These are phyloP conservation scores for Kwoniella botswanensis DNA, from an alignment of 768 basidiomycete genomes.

Conservation along the genomic window DNA sequence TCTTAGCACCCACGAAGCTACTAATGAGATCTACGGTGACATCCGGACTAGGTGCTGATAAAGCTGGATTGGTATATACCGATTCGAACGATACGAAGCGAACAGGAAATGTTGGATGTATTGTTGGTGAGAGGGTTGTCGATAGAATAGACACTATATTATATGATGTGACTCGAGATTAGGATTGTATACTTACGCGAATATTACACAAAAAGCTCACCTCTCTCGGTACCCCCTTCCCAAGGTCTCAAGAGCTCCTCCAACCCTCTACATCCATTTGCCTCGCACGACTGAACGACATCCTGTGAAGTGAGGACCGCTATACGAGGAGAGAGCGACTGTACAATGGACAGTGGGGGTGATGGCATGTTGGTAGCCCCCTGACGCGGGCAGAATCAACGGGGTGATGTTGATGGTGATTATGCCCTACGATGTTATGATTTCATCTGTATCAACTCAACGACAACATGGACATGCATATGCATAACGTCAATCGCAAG, in stretches of 20 bases:
- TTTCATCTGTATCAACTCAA: not conserved
- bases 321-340: slow-evolving; percentile 54
- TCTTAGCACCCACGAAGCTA: slow-evolving; percentile 43
- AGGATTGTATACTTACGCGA: not conserved
- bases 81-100: slow-evolving; percentile 53
- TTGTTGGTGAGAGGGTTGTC: slow-evolving; percentile 50
- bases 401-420: not conserved
- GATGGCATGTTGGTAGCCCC: slow-evolving; percentile 45
- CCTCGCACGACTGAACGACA: slow-evolving; percentile 50
- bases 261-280: slow-evolving; percentile 55
- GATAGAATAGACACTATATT: slow-evolving; percentile 55
- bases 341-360: slow-evolving; percentile 52
- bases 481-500: not conserved
- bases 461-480: not conserved
- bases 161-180: slow-evolving; percentile 3
- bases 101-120: slow-evolving; percentile 54
- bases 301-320: slow-evolving; percentile 54
- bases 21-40: slow-evolving; percentile 52
- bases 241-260: slow-evolving; percentile 57
- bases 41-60: slow-evolving; percentile 47
- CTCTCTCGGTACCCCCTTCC: slow-evolving; percentile 54
- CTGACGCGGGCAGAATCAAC: not conserved
- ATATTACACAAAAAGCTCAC: slow-evolving; percentile 29
- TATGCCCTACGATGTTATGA: not conserved
- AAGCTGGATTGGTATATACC: slow-evolving; percentile 35